Conservation (phyloP, 257 asterid genomes). For the Sherardia arvensis region DNA sequence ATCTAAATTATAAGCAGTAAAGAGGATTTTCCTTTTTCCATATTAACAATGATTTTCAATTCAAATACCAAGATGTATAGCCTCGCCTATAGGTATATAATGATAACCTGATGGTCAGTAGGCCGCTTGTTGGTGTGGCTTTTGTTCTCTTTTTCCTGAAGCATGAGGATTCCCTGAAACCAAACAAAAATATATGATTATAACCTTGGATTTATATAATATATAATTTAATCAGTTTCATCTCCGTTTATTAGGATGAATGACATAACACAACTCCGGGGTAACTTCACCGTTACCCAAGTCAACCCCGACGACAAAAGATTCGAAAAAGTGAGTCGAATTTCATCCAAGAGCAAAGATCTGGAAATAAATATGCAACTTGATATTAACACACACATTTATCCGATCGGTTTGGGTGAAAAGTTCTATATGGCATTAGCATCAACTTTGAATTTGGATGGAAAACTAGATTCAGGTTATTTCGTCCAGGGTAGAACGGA, state of each 20-base stretch:
- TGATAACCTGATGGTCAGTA: too few relatives aligned
- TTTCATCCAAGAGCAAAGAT: constrained; percentile 75
- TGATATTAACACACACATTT: constrained; percentile 65
- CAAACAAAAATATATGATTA: too few relatives aligned
- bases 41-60: too few relatives aligned
- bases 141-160: too few relatives aligned
- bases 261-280: constrained; percentile 75
- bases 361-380: constrained; percentile 71
- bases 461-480: constrained; percentile 79
- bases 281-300: constrained; percentile 50
- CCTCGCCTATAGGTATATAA: too few relatives aligned
- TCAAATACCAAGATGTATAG: too few relatives aligned
- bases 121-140: too few relatives aligned
- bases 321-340: constrained; percentile 67
- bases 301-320: constrained; percentile 76
- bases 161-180: too few relatives aligned
- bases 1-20: too few relatives aligned
- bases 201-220: too few relatives aligned
- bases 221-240: too few relatives aligned
- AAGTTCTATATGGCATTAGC: constrained; percentile 85
- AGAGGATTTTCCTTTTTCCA: too few relatives aligned
- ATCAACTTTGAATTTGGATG: constrained; percentile 85
- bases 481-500: constrained; percentile 62
- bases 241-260: not conserved
- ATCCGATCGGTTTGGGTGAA: constrained; percentile 66